Evolutionary conservation across 2,329 filamentous ascomycete genomes (phyloP).

Genomic region (Chrysoporthe cubensis): DNA sequence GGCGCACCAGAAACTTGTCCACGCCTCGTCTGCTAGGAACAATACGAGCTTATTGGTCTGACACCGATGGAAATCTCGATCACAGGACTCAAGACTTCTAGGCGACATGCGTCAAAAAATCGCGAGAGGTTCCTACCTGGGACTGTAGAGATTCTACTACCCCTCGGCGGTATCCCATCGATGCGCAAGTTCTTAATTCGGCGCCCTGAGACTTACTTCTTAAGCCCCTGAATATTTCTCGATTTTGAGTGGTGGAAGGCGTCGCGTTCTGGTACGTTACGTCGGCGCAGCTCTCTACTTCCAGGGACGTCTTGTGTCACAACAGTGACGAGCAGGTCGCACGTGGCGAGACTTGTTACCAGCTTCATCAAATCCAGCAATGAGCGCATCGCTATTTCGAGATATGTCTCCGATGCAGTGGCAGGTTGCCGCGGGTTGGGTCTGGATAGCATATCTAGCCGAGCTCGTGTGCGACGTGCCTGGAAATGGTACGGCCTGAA

Average conservation of each 20-base stretch:
- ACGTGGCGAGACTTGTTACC: neutral
- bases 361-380: slow-evolving; percentile 22
- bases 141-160: neutral
- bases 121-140: neutral
- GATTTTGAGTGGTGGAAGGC: slow-evolving; percentile 10
- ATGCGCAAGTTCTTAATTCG: neutral
- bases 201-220: slow-evolving; percentile 4
- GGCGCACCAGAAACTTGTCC: neutral
- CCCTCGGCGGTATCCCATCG: neutral
- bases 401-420: slow-evolving; percentile 24
- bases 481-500: slow-evolving; percentile 8
- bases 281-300: neutral
- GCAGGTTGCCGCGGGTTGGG: slow-evolving; percentile 16
- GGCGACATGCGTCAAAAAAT: neutral
- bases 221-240: neutral
- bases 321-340: neutral
- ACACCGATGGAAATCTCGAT: neutral
- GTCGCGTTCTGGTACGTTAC: neutral
- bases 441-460: neutral
- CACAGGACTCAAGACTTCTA: neutral
- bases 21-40: neutral
- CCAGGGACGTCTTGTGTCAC: neutral
- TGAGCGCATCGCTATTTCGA: slow-evolving; percentile 23
- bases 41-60: neutral
- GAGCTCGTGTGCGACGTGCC: neutral